phyloP scores from a whole-genome alignment of 169 alveolate species.

The Besnoitia besnoiti region DNA sequence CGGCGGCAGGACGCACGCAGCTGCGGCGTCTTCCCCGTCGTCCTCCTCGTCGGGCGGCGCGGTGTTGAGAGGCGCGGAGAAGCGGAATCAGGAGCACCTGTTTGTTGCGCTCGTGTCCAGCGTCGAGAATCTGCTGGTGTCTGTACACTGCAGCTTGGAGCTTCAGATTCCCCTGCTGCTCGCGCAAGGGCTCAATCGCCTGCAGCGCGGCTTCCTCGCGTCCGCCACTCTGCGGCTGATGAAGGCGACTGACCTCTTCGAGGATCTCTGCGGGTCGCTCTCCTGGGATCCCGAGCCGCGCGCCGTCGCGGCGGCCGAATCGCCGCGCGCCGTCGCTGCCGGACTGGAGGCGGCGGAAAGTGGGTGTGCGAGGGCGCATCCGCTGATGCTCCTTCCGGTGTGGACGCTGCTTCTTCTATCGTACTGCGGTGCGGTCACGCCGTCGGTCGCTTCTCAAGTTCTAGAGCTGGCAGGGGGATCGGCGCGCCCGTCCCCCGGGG shows the following conservation, averaged over 20 bases:
- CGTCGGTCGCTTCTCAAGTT: constrained; percentile 20
- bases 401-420: constrained; percentile 62
- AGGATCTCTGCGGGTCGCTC: constrained; percentile 47
- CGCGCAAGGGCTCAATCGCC: constrained; percentile 50
- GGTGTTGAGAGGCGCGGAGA: not conserved
- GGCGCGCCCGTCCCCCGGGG: not conserved
- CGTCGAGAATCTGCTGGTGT: not conserved
- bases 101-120: not conserved
- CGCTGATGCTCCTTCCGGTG: constrained; percentile 18
- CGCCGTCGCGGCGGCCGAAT: not conserved
- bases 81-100: not conserved
- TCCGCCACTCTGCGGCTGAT: constrained; percentile 56
- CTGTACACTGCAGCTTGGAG: constrained; percentile 20
- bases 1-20: not conserved
- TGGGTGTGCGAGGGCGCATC: not conserved
- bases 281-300: not conserved
- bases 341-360: not conserved
- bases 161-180: not conserved
- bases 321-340: not conserved
- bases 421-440: constrained; percentile 58
- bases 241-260: constrained; percentile 57
- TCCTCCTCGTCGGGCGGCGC: not conserved
- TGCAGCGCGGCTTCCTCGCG: constrained; percentile 59
- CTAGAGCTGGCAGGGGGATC: not conserved
- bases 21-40: not conserved